Conservation (phyloP, 2,329 filamentous ascomycete species). For the Talaromyces funiculosus region DNA sequence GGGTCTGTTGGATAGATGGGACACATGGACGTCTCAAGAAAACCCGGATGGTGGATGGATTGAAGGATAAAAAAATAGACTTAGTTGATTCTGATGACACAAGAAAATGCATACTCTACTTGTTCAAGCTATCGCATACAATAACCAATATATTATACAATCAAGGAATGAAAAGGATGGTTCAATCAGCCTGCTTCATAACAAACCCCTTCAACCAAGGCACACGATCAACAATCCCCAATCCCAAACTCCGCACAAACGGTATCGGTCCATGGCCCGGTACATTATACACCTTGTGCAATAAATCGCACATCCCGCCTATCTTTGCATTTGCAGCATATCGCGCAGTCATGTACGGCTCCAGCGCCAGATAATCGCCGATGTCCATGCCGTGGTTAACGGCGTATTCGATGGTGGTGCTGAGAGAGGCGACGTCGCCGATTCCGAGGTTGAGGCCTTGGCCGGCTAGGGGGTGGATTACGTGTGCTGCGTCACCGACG, state of each 20-base stretch:
- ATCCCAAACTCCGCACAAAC: constrained; percentile 68
- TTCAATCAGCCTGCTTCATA: constrained; percentile 61
- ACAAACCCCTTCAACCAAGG: constrained; percentile 74
- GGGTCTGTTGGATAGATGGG: background rate
- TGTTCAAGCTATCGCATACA: background rate
- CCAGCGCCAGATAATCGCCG: constrained; percentile 69
- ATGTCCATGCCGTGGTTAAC: constrained; percentile 82
- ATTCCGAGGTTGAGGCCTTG: constrained; percentile 94
- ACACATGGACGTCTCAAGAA: background rate
- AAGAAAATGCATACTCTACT: background rate
- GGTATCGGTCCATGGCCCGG: constrained; percentile 69
- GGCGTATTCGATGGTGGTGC: constrained; percentile 67
- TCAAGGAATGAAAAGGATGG: background rate
- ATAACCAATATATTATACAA: background rate
- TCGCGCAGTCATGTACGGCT: constrained; percentile 72
- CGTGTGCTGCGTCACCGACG: constrained; percentile 91
- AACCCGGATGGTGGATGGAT: background rate
- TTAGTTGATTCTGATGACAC: constrained; percentile 2
- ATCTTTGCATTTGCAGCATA: constrained; percentile 76
- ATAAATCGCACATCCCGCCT: constrained; percentile 76
- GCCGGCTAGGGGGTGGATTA: constrained; percentile 87
- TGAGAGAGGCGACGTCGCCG: constrained; percentile 76
- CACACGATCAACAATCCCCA: constrained; percentile 69
- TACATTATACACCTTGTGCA: constrained; percentile 87
- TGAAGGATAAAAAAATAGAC: background rate